Conservation (phyloP, 2,329 filamentous ascomycete species). For the Botrytis pseudocinerea region DNA sequence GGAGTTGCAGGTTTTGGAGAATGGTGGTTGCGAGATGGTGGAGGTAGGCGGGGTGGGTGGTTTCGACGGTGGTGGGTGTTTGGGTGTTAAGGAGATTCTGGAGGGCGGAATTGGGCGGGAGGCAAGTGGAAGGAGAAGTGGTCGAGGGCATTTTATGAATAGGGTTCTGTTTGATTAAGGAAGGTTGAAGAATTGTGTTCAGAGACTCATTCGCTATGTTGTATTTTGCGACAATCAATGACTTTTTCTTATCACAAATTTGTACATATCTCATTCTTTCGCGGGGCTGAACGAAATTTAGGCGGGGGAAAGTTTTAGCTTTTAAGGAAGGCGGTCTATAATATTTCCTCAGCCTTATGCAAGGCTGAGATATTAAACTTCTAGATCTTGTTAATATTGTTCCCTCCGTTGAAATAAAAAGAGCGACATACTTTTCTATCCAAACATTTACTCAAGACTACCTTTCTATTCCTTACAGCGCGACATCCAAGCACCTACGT, state of each 20-base stretch:
- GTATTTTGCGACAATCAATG: not conserved
- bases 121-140: conserved; percentile 16
- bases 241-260: conserved; percentile 4
- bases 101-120: conserved; percentile 32
- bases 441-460: not conserved
- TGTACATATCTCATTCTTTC: conserved; percentile 7
- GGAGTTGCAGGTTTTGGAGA: conserved; percentile 69
- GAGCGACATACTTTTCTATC: not conserved
- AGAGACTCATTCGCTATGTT: not conserved
- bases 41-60: conserved; percentile 39
- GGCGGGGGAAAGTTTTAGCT: not conserved
- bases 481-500: not conserved
- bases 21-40: conserved; percentile 60
- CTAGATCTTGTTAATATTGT: not conserved
- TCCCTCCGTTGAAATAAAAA: not conserved
- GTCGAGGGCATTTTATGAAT: conserved; percentile 29
- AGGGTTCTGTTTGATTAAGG: no score
- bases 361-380: conserved; percentile 14
- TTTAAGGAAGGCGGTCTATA: conserved; percentile 1
- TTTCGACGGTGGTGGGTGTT: conserved; percentile 29
- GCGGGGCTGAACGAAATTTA: conserved; percentile 9
- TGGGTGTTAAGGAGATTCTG: conserved; percentile 34
- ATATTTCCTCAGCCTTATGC: not conserved
- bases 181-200: not conserved
- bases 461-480: not conserved